Base-by-base conservation (phyloP, 805 yeast species). In the Wickerhamomyces chambardii region DNA sequence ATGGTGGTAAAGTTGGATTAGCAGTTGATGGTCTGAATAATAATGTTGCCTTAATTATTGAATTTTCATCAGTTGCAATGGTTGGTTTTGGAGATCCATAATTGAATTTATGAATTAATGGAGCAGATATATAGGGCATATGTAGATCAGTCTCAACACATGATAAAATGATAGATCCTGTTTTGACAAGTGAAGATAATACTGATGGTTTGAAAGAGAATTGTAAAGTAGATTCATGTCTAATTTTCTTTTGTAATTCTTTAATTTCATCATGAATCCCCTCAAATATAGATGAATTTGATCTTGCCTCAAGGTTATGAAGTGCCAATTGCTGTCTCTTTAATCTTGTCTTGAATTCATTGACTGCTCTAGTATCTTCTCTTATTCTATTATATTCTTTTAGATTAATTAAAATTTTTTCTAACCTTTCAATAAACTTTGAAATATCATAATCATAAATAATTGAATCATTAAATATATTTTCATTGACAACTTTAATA, bases 401-500 rank as follows among this genome's bases (percentile, higher is more conserved):
- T 24, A 24, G 12, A 24, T 24, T 24, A 12, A n/a, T 11, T 8
- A 8, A 8, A 24, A 24, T 24, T 4, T 24, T 24, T 24, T 24
- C 27, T 11, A 24, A 6, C 6, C 31, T 19, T 11, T 24, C 27
- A 8, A 24, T 24, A n/a, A 24, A 24, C 12, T 24, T 24, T 24
- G 27, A 24, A 8, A 15, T n/a, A 15, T 18, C 15, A 31, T 31
- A 17, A 15, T 31, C 15, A 15, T 59, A 47, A 21, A 33, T 36
- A 3, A 42, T 38, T 17, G 7, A 22, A 15, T 15, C 30, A 12
- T 38, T 25, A 4, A 12, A 26, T 14, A 22, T 33, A 12, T 29
- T 3, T 19, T 57, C 56, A 14, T 57, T 53, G 2, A 56, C 22
- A 32, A 43, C 54, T 37, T 63, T 59, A 34, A 77, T 66, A n/a